A percentile compares a stretch with the other conserved stretches of the same genome.
phyloP scores from a whole-genome alignment of 257 asterid genomes.

The Jaltomata sinuosa region DNA sequence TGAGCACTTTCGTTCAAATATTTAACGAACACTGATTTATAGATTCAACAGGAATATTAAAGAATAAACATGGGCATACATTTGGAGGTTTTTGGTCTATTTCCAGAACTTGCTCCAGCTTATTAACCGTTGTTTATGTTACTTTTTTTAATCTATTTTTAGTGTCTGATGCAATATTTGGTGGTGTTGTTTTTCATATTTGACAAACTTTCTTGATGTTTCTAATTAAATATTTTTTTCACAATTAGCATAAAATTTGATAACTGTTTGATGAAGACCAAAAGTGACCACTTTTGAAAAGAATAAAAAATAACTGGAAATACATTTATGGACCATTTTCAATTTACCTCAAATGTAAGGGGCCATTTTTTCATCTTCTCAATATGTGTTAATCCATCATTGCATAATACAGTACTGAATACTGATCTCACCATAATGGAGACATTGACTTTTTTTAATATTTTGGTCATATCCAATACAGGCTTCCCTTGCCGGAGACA shows the following conservation, averaged over 20 bases:
- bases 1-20: too few species aligned
- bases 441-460: not conserved
- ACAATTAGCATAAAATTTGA: not conserved
- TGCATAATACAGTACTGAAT: not conserved
- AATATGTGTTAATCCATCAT: not conserved
- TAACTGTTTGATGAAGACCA: not conserved
- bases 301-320: too few species aligned
- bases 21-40: too few species aligned
- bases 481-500: slow-evolving; percentile 36
- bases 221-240: not conserved
- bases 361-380: too few species aligned
- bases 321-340: not conserved
- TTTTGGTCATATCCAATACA: not conserved
- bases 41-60: too few species aligned
- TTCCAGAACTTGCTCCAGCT: not conserved
- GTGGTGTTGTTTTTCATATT: not conserved
- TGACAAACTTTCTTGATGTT: not conserved
- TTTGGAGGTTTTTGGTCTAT: not conserved
- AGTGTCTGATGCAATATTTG: too few species aligned
- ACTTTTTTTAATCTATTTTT: too few species aligned
- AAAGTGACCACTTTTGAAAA: not conserved
- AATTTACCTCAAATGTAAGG: too few species aligned
- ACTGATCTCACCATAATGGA: not conserved
- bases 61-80: not conserved
- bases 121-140: too few species aligned